Evolutionary conservation across 148 eudicot species (phyloP).

Genomic region (Fagopyrum homotropicum): DNA sequence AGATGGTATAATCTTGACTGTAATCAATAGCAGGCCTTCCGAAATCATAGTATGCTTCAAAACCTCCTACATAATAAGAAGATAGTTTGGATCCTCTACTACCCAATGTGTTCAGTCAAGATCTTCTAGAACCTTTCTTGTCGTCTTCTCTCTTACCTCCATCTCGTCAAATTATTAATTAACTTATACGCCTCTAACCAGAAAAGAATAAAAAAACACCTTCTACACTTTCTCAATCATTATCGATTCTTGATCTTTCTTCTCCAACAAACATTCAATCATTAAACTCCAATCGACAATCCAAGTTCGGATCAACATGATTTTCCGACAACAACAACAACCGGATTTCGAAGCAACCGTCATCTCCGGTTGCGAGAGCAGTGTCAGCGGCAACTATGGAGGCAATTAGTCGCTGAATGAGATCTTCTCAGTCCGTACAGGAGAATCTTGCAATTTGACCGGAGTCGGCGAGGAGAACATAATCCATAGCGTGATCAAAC

Average conservation of each 20-base stretch:
- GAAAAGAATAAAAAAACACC: neutral
- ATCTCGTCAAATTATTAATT: too few relatives aligned
- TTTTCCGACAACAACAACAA: neutral
- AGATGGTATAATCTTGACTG: too few relatives aligned
- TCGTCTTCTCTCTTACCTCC: too few relatives aligned
- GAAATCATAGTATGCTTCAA: too few relatives aligned
- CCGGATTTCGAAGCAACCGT: neutral
- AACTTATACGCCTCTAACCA: too few relatives aligned
- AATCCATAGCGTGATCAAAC: conserved; percentile 25
- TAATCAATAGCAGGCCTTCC: too few relatives aligned
- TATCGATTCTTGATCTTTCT: neutral
- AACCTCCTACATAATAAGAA: too few relatives aligned
- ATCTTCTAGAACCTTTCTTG: too few relatives aligned
- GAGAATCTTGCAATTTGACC: conserved; percentile 14
- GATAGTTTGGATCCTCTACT: too few relatives aligned
- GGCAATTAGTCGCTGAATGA: neutral
- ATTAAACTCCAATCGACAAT: neutral
- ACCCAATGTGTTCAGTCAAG: too few relatives aligned
- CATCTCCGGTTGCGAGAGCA: conserved; percentile 61
- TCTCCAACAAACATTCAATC: neutral
- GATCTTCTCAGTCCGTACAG: neutral
- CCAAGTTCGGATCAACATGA: neutral
- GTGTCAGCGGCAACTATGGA: conserved; percentile 21
- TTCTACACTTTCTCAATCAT: neutral
- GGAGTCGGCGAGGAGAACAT: conserved; percentile 29